Evolutionary conservation across 31 red algal genomes (phyloP).

Genomic region (Asparagopsis taxiformis): DNA sequence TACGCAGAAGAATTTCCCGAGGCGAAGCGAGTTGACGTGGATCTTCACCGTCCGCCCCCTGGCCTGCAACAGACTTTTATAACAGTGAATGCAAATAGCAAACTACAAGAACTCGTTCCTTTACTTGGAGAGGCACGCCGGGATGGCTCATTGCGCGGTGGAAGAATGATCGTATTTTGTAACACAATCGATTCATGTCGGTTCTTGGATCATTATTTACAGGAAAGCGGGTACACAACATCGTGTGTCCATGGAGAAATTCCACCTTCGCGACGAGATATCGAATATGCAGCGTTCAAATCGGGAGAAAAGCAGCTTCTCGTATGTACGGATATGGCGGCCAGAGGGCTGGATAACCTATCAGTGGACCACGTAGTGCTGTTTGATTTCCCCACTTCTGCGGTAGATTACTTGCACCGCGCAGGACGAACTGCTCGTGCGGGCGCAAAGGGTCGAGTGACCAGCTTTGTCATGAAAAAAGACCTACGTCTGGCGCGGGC

Average conservation of each 20-base stretch:
- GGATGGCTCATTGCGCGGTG: constrained; percentile 18
- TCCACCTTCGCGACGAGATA: constrained; percentile 49
- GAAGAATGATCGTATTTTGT: constrained; percentile 89
- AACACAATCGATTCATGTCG: constrained; percentile 88
- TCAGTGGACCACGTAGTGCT: constrained; percentile 86
- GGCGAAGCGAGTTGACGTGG: constrained; percentile 74
- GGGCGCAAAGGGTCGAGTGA: constrained; percentile 74
- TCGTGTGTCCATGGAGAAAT: constrained; percentile 88
- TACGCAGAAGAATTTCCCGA: constrained; percentile 68
- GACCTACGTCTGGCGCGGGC: constrained; percentile 70
- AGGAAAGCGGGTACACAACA: constrained; percentile 59
- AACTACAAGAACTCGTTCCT: constrained; percentile 54
- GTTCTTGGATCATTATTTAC: constrained; percentile 83
- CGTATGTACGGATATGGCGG: constrained; percentile 92
- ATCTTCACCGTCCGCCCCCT: constrained; percentile 73
- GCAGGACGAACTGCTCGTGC: constrained; percentile 94
- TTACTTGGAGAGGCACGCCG: constrained; percentile 47
- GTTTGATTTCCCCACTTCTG: constrained; percentile 91
- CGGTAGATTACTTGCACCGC: constrained; percentile 97
- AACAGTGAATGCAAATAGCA: constrained; percentile 40
- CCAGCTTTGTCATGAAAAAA: constrained; percentile 68
- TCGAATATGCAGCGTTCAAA: constrained; percentile 59
- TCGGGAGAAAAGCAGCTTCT: constrained; percentile 49
- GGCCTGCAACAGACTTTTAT: constrained; percentile 83
- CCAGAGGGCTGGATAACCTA: constrained; percentile 85